Base-by-base conservation (phyloP, 2,329 filamentous ascomycete genomes). In the Fusarium sp. region DNA sequence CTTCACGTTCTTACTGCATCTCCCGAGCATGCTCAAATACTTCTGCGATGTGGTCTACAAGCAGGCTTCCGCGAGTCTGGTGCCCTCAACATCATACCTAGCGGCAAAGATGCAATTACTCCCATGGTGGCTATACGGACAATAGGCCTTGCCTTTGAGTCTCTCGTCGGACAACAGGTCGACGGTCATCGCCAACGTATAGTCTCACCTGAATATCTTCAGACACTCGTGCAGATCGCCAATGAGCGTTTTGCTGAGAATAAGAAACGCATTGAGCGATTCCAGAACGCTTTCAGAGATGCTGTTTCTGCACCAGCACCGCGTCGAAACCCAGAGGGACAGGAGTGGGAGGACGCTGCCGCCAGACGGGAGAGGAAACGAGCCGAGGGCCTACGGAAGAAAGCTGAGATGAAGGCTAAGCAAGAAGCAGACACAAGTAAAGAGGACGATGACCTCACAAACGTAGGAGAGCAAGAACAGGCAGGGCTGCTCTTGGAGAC, bases 21-120 rank as follows among this genome's bases (percentile, higher is more conserved):
- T 0, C 83, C 89, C 0, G 79, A 86, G 14, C 88, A 95, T 72
- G 93, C 95, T 6, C 91, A 97, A 69, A 83, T 86, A 10, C 83
- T 96, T 19, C 85, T 97, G 15, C 85, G 89, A 13, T 92, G 92
- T 44, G 94, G 92, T 3, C 83, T 95, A 11, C 87, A 89, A 71
- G 91, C 93, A 6, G 95, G 95, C 0, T 97, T 97, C 76, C 89
- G 95, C 15, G 95, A 98, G 80, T 96, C 92, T 61, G 95, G 95
- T 19, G 90, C 95, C 49, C 85, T 96, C 59, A 92, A 90, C 73
- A 76, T 93, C 46, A 78, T 79, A 1, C 71, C 78, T 22, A 69
- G 75, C 3, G 54, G 72, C 3, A 76, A 77, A 14, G 78, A 79
- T 19, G 77, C 78, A 1, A 66, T 77, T 6, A 85, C 77, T 19